phyloP scores from a whole-genome alignment of 2,329 filamentous ascomycete species.

The Dendrostoma leiphaemia region DNA sequence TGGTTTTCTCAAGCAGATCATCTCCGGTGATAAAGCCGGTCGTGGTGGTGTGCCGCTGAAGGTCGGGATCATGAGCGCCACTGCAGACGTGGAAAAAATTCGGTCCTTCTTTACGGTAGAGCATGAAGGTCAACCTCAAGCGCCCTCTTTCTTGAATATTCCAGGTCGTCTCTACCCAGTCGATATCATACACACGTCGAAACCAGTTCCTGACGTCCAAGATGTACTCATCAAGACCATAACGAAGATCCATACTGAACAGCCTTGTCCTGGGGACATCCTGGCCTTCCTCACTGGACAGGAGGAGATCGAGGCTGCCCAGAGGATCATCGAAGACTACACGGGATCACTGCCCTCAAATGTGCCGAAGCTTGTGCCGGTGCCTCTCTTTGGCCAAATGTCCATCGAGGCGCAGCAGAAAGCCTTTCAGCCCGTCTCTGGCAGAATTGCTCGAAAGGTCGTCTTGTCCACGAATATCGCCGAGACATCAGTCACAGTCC shows the following conservation, averaged over 20 bases:
- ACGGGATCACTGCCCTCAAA: slow-evolving; percentile 68
- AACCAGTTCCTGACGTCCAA: slow-evolving; percentile 76
- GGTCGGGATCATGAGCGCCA: slow-evolving; percentile 95
- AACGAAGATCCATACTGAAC: slow-evolving; percentile 81
- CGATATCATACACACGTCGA: slow-evolving; percentile 69
- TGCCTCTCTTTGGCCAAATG: slow-evolving; percentile 87
- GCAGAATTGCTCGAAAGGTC: slow-evolving; percentile 76
- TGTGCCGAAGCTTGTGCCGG: slow-evolving; percentile 69
- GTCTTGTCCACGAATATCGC: slow-evolving; percentile 96
- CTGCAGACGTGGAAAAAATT: slow-evolving; percentile 80
- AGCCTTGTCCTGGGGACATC: slow-evolving; percentile 91
- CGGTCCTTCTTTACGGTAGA: slow-evolving; percentile 65
- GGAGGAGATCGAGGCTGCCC: slow-evolving; percentile 83
- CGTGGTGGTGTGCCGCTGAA: slow-evolving; percentile 76
- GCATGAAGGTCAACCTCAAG: slow-evolving; percentile 14
- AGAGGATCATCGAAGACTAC: slow-evolving; percentile 79
- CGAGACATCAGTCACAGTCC: slow-evolving; percentile 96
- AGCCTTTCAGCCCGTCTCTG: slow-evolving; percentile 75
- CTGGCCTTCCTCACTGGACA: slow-evolving; percentile 90
- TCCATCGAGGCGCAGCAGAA: slow-evolving; percentile 82
- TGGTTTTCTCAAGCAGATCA: slow-evolving; percentile 81
- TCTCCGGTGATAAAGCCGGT: slow-evolving; percentile 59
- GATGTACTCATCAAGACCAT: slow-evolving; percentile 79
- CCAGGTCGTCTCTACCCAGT: slow-evolving; percentile 88
- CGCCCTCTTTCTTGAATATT: slow-evolving; percentile 54